A percentile compares a stretch with the other conserved stretches of the same genome.
These are phyloP conservation scores for Pelargonium cotyledonis DNA, from an alignment of 441 rosid species.

Conservation along the genomic window DNA sequence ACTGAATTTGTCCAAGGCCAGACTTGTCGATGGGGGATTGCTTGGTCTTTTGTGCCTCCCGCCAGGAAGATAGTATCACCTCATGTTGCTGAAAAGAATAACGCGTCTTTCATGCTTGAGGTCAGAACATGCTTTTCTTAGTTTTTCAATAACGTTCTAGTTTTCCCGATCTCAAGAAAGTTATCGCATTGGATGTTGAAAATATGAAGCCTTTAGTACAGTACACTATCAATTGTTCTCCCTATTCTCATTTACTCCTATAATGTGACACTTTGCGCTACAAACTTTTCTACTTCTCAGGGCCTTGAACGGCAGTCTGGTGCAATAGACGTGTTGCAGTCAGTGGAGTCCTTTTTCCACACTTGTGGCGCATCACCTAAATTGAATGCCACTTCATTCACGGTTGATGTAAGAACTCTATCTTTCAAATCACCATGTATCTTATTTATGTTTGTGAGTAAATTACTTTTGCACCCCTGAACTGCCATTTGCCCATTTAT, in stretches of 20 bases:
- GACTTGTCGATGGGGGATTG: conserved; percentile 93
- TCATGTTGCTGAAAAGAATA: conserved; percentile 36
- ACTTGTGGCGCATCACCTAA: conserved; percentile 53
- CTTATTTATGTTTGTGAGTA: not conserved
- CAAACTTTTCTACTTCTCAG: conserved; percentile 28
- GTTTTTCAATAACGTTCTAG: not conserved
- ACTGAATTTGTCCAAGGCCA: conserved; percentile 90
- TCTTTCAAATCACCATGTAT: conserved; percentile 9
- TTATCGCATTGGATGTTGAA: not conserved
- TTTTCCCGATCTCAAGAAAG: not conserved
- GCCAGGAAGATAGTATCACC: conserved; percentile 51
- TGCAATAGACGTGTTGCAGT: conserved; percentile 62
- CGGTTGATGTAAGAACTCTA: conserved; percentile 54
- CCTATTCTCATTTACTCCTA: not conserved
- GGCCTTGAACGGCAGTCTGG: conserved; percentile 66
- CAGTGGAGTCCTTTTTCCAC: conserved; percentile 56
- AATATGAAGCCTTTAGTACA: conserved; percentile 6
- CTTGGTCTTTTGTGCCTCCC: conserved; percentile 81
- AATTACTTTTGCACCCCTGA: not conserved
- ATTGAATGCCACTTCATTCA: conserved; percentile 51
- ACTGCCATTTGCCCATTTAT: not conserved
- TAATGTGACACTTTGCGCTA: not conserved
- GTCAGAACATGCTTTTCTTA: conserved; percentile 28
- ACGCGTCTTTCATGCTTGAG: conserved; percentile 72
- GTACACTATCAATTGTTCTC: not conserved